Conservation (phyloP, 108 stramenopile genomes). For the Skeletonema marinoi region DNA sequence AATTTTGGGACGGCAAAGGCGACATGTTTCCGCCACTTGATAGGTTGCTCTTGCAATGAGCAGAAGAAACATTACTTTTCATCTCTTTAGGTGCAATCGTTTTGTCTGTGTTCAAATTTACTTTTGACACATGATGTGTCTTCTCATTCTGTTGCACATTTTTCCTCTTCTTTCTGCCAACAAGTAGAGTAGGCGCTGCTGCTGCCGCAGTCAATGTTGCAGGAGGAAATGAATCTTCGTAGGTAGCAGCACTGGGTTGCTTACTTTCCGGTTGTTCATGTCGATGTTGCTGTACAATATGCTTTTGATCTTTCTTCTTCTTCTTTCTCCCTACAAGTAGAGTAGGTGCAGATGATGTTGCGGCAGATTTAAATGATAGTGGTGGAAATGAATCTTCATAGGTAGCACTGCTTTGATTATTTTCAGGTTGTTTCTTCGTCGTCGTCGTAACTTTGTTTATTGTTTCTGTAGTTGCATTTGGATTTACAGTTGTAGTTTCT, state of each 20-base stretch:
- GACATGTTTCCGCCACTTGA: not conserved
- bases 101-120: not conserved
- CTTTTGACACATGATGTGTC: not conserved
- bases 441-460: not conserved
- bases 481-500: constrained; percentile 25
- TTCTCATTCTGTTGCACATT: not conserved
- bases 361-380: constrained; percentile 20
- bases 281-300: not conserved
- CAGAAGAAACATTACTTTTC: not conserved
- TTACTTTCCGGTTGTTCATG: not conserved
- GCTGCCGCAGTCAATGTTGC: not conserved
- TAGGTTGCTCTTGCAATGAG: not conserved
- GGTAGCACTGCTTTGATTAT: not conserved
- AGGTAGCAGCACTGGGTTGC: not conserved
- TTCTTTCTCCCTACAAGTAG: constrained; percentile 40
- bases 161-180: constrained; percentile 12
- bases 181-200: not conserved
- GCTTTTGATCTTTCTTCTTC: constrained; percentile 11
- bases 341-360: constrained; percentile 14
- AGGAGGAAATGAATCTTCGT: not conserved
- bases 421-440: not conserved
- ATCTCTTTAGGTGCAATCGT: not conserved
- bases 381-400: constrained; percentile 62
- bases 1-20: not conserved
- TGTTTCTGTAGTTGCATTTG: not conserved